A percentile compares a stretch with the other conserved stretches of the same genome.
phyloP scores from a whole-genome alignment of 2,329 filamentous ascomycete species.

The Samsoniella hepiali region DNA sequence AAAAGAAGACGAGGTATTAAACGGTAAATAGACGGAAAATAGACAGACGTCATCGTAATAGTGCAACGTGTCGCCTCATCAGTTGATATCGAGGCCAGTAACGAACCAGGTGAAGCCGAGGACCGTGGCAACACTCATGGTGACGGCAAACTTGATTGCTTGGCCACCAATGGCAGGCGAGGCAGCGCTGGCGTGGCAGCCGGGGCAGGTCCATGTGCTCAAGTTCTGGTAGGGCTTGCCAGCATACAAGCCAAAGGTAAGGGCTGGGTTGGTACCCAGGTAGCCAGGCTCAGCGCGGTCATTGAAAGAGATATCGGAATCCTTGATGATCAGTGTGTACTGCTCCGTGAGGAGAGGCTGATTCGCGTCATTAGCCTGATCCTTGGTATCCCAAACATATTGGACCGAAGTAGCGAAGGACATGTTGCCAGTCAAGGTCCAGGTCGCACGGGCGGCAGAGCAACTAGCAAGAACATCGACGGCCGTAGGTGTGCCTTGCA shows the following conservation, averaged over 20 bases:
- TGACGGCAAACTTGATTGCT: conserved; percentile 48
- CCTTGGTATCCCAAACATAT: conserved; percentile 57
- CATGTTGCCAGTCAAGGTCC: conserved; percentile 63
- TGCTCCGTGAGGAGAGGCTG: conserved; percentile 50
- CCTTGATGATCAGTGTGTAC: conserved; percentile 62
- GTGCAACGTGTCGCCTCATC: background rate
- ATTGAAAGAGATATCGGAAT: conserved; percentile 50
- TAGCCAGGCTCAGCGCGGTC: conserved; percentile 55
- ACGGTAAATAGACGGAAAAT: background rate
- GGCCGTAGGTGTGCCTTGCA: conserved; percentile 56
- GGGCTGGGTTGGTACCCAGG: conserved; percentile 45
- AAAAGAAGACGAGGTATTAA: background rate
- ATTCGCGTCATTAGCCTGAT: conserved; percentile 43
- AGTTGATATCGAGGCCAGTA: conserved; percentile 44
- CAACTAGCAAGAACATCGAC: conserved; percentile 59
- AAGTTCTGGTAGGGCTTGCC: conserved; percentile 49
- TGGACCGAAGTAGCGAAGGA: conserved; percentile 49
- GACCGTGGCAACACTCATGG: conserved; percentile 55
- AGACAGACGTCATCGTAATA: background rate
- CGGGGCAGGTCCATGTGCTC: conserved; percentile 52
- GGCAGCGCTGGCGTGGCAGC: conserved; percentile 49
- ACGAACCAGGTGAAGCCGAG: conserved; percentile 64
- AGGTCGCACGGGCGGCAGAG: conserved; percentile 49
- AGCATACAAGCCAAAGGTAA: conserved; percentile 58
- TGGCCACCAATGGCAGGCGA: conserved; percentile 44